Evolutionary conservation across 176 grass and related monocot genomes (phyloP).

Genomic region (sorghum (Sorghum bicolor)): Sorghum_bicolor_NCBIv3 NC_012870.2:23247001-23247500

Average conservation of each 20-base stretch:
- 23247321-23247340: conserved; percentile 57
- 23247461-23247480: conserved; percentile 67
- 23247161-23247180: conserved; percentile 67
- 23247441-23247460: conserved; percentile 80
- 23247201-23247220: conserved; percentile 69
- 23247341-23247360: conserved; percentile 52
- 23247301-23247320: conserved; percentile 67
- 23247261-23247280: conserved; percentile 52
- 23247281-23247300: conserved; percentile 65
- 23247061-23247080: conserved; percentile 70
- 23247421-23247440: conserved; percentile 81
- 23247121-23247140: conserved; percentile 59
- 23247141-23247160: conserved; percentile 39
- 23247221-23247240: conserved; percentile 73
- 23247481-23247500: conserved; percentile 87
- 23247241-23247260: conserved; percentile 81
- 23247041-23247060: conserved; percentile 57
- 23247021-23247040: conserved; percentile 31
- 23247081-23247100: conserved; percentile 90
- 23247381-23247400: conserved; percentile 58
- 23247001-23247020: too few relatives aligned
- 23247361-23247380: conserved; percentile 52
- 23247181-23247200: conserved; percentile 56
- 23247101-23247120: conserved; percentile 80
- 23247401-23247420: conserved; percentile 94